phyloP scores from a whole-genome alignment of 257 asterid genomes.

The Solanum lignicaule region DNA sequence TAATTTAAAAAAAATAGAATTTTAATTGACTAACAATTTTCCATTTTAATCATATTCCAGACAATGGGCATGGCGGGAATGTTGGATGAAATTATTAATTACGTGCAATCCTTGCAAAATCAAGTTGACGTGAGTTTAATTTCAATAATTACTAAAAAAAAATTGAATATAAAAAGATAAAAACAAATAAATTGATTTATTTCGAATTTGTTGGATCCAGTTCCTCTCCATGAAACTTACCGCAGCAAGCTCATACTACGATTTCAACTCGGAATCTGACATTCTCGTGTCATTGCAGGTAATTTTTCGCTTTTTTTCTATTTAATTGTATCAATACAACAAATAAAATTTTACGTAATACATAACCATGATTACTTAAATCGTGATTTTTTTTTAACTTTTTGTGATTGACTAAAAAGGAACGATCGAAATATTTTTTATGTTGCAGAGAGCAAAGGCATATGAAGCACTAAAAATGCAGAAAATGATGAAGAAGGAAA shows the following conservation, averaged over 20 bases:
- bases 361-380: neutral
- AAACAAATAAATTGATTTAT: neutral
- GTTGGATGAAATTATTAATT: constrained; percentile 88
- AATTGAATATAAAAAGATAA: too few relatives aligned
- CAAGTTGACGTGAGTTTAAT: constrained; percentile 69
- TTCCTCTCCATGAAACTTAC: constrained; percentile 83
- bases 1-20: too few relatives aligned
- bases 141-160: neutral
- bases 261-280: constrained; percentile 53
- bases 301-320: neutral
- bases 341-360: neutral
- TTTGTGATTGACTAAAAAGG: neutral
- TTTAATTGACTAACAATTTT: neutral
- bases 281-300: constrained; percentile 49
- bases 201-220: constrained; percentile 20
- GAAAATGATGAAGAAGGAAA: constrained; percentile 18
- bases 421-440: neutral
- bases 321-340: neutral
- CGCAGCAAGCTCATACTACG: constrained; percentile 58
- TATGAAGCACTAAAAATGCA: constrained; percentile 43
- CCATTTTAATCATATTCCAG: constrained; percentile 29
- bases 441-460: constrained; percentile 52
- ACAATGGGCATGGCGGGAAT: constrained; percentile 95
- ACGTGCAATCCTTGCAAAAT: constrained; percentile 81
- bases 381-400: accelerated